Base-by-base conservation (phyloP, 768 basidiomycete genomes). In the Butyriboletus loyo region DNA sequence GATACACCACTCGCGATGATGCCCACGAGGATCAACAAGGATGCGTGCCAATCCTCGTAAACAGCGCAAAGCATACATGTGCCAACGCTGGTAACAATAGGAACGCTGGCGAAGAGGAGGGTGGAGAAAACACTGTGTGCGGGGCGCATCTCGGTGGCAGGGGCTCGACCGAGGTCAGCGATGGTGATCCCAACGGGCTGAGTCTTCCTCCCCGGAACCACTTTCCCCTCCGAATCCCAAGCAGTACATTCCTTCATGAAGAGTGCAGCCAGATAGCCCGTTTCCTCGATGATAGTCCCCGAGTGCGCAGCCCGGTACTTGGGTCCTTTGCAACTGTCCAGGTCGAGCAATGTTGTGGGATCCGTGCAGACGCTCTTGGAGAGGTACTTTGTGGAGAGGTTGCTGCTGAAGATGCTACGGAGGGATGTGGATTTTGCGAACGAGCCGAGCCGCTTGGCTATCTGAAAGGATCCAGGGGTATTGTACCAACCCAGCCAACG, bases 221-320 rank as follows among this genome's bases (percentile, higher is more conserved):
- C 57, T 37, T 10, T 53, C 15, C 51, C 61, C 24, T 53, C 53
- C 8, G 54, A 48, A 6, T 39, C 28, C 43, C 43, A 58, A 15
- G 58, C 17, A 2, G 32, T 11, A n/a, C 61, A 63, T 36, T 48
- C 53, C n/a, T n/a, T n/a, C n/a, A n/a, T n/a, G n/a, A n/a, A n/a
- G n/a, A n/a, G n/a, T n/a, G n/a, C n/a, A n/a, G n/a, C n/a, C n/a
- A n/a, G n/a, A n/a, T n/a, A n/a, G n/a, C n/a, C n/a, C n/a, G n/a
- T n/a, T n/a, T n/a, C n/a, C n/a, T n/a, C n/a, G n/a, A n/a, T n/a
- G n/a, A n/a, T n/a, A n/a, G n/a, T n/a, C n/a, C n/a, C n/a, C 77
- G 42, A 92, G 71, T 25, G 84, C 56, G 90, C 84, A 0, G 87
- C 82, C 52, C 89, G 83, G 68, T 80, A 92, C 63, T 89, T 91